Evolutionary conservation across 176 grass and related monocot genomes (phyloP), one percentile per base, ranked within the genome.

Genomic region (Themeda triandra): DNA sequence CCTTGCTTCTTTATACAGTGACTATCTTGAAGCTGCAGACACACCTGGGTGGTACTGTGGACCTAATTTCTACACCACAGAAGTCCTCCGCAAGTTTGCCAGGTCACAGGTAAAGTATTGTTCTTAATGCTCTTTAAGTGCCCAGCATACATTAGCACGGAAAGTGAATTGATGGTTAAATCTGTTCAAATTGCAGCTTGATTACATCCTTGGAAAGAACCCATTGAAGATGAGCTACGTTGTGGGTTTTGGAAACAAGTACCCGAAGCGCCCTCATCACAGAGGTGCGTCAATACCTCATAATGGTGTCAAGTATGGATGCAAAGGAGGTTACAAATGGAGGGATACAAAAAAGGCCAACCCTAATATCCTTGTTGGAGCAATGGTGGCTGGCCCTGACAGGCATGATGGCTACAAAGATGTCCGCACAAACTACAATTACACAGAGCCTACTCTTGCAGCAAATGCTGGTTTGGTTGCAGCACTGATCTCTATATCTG

Each of bases 41-140:
- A 97, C 94, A 65, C 94, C 94, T 69, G 94, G 94, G 56, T 97
- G 94, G 94, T 97, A 94, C 64, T 97, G 94, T 88, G 94, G 94
- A 46, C 94, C 94, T 73, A 90, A 83, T 90, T 97, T 97, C 89
- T 97, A 92, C 72, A 92, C 87, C 35, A 97, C 85, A 71, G 94
- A 97, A 41, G 87, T 97, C 54, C 90, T 97, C 53, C 92, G 94
- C 45, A 87, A 94, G 77, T 97, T 97, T 90, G 94, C 94, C 60
- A 94, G 70, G 71, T 88, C 75, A 80, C 94, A 97, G 89, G 94
- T 97, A 72, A 62, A 32, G 56, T 64, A 63, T 85, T 58, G 42
- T 76, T 69, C 48, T 78, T 27, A 69, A 49, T 86, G 48, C 45
- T 82, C 32, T 23, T 84, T 32, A 58, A 75, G 28, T 90, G 13